Evolutionary conservation across 2,329 filamentous ascomycete genomes (phyloP), one percentile per base, ranked within the genome.

Genomic region (Neofusicoccum sp.): DNA sequence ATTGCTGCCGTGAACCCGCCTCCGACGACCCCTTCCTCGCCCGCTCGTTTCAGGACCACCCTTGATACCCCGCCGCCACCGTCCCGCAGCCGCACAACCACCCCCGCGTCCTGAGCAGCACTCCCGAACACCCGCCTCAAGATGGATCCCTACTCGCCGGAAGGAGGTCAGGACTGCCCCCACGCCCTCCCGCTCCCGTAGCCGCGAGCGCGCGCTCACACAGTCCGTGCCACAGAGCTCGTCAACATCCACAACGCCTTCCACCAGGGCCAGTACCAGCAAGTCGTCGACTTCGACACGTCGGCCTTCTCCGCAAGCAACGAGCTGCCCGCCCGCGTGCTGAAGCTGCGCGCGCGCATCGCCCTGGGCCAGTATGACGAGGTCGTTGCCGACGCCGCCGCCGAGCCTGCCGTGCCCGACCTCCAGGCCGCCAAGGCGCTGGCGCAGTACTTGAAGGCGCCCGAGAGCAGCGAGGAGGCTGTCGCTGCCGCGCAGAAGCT

Each of bases 211-310:
- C 24, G 3, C 31, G 8, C 14, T 9, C 33, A 16, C 28, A 36
- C 36, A 11, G 11, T 12, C n/a, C 28, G 30, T 28, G 20, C 48
- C 26, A 30, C 70, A 86, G 85, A 88, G 76, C 84, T 88, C 69
- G 81, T 87, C 71, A 87, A 86, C 79, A 84, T 87, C 71, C 84
- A 86, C 78, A 86, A 82, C 70, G 83, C 84, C 72, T 87, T 86
- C 78, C 81, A 86, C 76, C 84, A 86, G 75, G 92, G 90, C 72
- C 93, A 96, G 81, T 96, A 91, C 82, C 84, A 90, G 71, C 83
- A 88, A 71, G 93, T 96, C 65, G 77, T 96, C 76, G 89, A 95
- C 79, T 96, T 92, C 78, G 89, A 96, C 76, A 89, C 87, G 44
- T 86, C 89, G 5, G 82, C 87, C 62, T 89, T 98, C 71, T 95